Percentiles rank a stretch among this genome's conserved stretches.
Evolutionary conservation across 1,284 basidiomycete species (phyloP).

Genomic region (Malassezia vespertilionis): DNA sequence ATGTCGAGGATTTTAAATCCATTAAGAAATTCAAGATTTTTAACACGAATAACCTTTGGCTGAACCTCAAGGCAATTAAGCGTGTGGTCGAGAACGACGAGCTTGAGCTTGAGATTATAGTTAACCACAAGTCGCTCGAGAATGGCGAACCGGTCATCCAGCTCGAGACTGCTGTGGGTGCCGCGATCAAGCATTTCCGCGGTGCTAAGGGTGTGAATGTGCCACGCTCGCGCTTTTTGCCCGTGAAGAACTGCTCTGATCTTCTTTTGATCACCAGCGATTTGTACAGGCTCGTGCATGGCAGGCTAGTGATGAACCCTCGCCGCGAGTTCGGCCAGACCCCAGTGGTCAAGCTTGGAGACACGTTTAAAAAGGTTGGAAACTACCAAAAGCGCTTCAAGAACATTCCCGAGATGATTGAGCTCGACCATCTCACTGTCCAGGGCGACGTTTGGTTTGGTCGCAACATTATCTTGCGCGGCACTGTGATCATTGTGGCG

Average conservation of each 20-base stretch:
- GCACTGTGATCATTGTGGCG: constrained; percentile 58
- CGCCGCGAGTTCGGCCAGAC: constrained; percentile 61
- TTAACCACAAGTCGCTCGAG: constrained; percentile 66
- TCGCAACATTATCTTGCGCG: constrained; percentile 63
- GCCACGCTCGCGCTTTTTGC: constrained; percentile 90
- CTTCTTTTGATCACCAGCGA: constrained; percentile 91
- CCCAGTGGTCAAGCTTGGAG: constrained; percentile 93
- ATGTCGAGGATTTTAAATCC: constrained; percentile 96
- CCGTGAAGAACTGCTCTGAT: constrained; percentile 60
- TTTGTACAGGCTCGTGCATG: constrained; percentile 88
- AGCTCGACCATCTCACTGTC: constrained; percentile 91
- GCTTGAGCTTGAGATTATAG: constrained; percentile 75
- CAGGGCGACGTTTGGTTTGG: constrained; percentile 94
- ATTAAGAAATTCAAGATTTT: constrained; percentile 52
- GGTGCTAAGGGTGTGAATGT: constrained; percentile 91
- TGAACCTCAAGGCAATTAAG: constrained; percentile 82
- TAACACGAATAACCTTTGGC: constrained; percentile 88
- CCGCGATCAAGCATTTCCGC: constrained; percentile 93
- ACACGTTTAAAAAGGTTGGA: constrained; percentile 67
- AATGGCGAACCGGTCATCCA: constrained; percentile 66
- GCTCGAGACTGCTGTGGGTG: constrained; percentile 95
- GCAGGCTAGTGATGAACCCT: constrained; percentile 69
- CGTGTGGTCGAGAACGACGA: constrained; percentile 79
- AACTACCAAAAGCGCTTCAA: constrained; percentile 97
- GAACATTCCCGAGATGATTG: constrained; percentile 71